Evolutionary conservation across 2,329 filamentous ascomycete genomes (phyloP).

Genomic region (Monilinia fructicola): DNA sequence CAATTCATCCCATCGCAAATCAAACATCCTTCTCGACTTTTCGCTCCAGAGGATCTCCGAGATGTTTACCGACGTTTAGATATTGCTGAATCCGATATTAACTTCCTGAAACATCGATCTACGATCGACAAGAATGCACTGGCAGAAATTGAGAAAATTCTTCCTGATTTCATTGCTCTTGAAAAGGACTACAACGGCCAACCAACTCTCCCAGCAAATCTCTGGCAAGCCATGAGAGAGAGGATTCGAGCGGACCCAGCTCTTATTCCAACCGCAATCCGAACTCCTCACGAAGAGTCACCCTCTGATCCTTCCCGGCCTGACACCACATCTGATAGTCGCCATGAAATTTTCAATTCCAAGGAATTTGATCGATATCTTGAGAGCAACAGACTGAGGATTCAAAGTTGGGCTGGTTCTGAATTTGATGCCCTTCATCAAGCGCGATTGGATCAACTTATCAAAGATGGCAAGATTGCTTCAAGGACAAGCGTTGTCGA

Average conservation of each 20-base stretch:
- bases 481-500: slow-evolving; percentile 65
- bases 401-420: slow-evolving; percentile 20
- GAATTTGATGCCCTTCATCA: slow-evolving; percentile 32
- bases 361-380: slow-evolving; percentile 24
- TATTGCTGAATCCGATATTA: slow-evolving; percentile 33
- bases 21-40: slow-evolving; percentile 17
- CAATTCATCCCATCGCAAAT: slow-evolving; percentile 19
- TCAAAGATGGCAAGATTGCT: slow-evolving; percentile 30
- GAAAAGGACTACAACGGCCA: slow-evolving; percentile 53
- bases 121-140: slow-evolving; percentile 41
- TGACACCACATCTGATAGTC: not conserved
- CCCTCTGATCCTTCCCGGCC: slow-evolving; percentile 1
- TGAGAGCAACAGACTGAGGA: slow-evolving; percentile 22
- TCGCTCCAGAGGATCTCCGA: slow-evolving; percentile 27
- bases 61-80: slow-evolving; percentile 32
- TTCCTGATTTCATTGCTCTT: slow-evolving; percentile 60
- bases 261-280: slow-evolving; percentile 3
- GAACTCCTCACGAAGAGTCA: not conserved
- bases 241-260: slow-evolving; percentile 48
- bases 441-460: slow-evolving; percentile 18
- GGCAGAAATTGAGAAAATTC: slow-evolving; percentile 45
- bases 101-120: slow-evolving; percentile 24
- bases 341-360: not conserved
- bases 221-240: slow-evolving; percentile 63
- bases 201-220: slow-evolving; percentile 56